Evolutionary conservation across 1,284 basidiomycete species (phyloP).

Genomic region (Microbotryum intermedium): DNA sequence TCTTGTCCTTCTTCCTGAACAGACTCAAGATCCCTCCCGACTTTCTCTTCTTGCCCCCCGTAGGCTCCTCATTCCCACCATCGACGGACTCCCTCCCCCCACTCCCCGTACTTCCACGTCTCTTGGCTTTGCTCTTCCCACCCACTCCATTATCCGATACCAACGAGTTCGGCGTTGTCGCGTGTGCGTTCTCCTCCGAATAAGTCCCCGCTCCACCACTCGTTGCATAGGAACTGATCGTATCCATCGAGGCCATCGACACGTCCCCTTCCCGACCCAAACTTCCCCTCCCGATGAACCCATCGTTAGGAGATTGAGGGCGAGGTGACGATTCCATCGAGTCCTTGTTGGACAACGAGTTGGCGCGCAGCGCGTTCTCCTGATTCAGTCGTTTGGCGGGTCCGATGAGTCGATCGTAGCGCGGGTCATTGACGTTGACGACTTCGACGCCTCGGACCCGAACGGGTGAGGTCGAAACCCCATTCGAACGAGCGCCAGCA

Average conservation of each 20-base stretch:
- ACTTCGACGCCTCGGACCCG: slow-evolving; percentile 26
- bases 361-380: too few relatives aligned
- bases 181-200: not conserved
- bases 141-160: not conserved
- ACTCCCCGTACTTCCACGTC: slow-evolving; percentile 44
- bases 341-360: too few relatives aligned
- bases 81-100: slow-evolving; percentile 39
- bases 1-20: slow-evolving; percentile 62
- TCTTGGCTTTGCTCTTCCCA: slow-evolving; percentile 21
- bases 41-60: slow-evolving; percentile 55
- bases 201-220: not conserved
- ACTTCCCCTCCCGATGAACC: not conserved
- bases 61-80: slow-evolving; percentile 32
- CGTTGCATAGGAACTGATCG: slow-evolving; percentile 3
- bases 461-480: not conserved
- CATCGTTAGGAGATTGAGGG: not conserved
- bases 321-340: too few relatives aligned
- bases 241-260: slow-evolving; percentile 18
- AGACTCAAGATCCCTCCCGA: slow-evolving; percentile 59
- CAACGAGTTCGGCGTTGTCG: not conserved
- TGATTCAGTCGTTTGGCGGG: not conserved
- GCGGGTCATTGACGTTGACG: slow-evolving; percentile 25
- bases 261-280: slow-evolving; percentile 9
- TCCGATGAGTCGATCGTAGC: slow-evolving; percentile 25
- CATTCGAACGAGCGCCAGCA: too few relatives aligned